phyloP scores from a whole-genome alignment of 2,329 filamentous ascomycete species.

The Aurifilum marmelostoma region DNA sequence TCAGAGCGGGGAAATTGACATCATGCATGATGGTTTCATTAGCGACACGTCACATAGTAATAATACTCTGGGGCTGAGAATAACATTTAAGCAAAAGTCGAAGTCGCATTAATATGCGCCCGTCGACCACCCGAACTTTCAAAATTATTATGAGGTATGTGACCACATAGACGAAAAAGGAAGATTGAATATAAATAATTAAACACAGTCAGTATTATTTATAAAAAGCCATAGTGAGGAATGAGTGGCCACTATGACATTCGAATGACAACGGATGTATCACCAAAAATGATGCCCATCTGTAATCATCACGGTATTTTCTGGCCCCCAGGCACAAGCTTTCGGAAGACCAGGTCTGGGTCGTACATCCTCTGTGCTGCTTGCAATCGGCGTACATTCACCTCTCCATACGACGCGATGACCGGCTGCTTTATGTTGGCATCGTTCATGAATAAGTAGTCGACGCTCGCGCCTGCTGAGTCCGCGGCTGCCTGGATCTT shows the following conservation, averaged over 20 bases:
- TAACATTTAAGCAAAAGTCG: neutral
- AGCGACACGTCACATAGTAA: neutral
- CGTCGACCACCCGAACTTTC: neutral
- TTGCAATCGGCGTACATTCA: constrained; percentile 27
- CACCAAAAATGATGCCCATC: neutral
- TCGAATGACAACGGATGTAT: neutral
- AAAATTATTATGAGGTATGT: neutral
- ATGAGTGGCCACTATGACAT: neutral
- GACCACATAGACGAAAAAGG: neutral
- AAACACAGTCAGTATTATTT: neutral
- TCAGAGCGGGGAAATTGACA: neutral
- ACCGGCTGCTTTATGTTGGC: constrained; percentile 33
- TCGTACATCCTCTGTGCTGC: neutral
- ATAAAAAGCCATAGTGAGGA: neutral
- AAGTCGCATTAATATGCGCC: neutral
- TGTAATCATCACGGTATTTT: neutral
- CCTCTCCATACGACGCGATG: constrained; percentile 33
- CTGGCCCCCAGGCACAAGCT: neutral
- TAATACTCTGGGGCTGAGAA: neutral
- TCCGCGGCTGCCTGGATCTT: constrained; percentile 30
- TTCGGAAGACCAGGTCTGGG: neutral
- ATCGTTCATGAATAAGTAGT: constrained; percentile 37
- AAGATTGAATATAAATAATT: neutral
- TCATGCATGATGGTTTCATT: neutral
- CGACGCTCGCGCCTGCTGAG: constrained; percentile 29